Evolutionary conservation across 257 asterid genomes (phyloP), one percentile per base, ranked within the genome.

Genomic region (Scutellaria barbata): DNA sequence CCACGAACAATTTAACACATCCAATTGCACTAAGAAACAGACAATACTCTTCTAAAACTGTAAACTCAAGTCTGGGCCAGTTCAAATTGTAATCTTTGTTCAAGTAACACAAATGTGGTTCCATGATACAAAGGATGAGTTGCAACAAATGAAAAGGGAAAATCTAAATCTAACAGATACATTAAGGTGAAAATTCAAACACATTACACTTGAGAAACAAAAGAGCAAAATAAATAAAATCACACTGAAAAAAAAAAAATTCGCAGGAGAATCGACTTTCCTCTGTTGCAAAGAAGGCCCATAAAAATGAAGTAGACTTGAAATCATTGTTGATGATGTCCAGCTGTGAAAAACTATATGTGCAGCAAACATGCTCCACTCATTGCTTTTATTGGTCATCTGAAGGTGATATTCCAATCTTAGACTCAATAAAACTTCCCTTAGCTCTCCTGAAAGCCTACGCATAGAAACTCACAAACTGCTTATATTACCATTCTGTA

Each of bases 1-100:
- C 63, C 35, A 16, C 8, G 40, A 33, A 58, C 25, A 42, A 40
- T 54, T n/a, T 73, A 11, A 45, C 8, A 68, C 20, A 60, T 22
- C 58, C 43, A 8, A 8, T 47, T 66, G 37, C 42, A 7, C 62
- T 6, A 35, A 43, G 18, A 57, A 51, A 46, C 66, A 12, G 16
- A 18, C 30, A 48, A 25, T 50, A 50, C 37, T 8, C n/a, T 51
- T 14, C 11, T 30, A 68, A 48, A n/a, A 61, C 18, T 30, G 37
- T 42, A 16, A 42, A 53, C 59, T 43, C 18, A 46, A 17, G 12
- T 7, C 25, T 65, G 56, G 16, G 45, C 9, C 22, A 35, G 52
- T 62, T 48, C 20, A 30, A 63, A 30, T 14, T 13, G 6, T n/a
- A 18, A 66, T 18, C n/a, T 57, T 6, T 33, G 52, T 17, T 50